Evolutionary conservation across 2,329 filamentous ascomycete species (phyloP).

Genomic region (Alternaria novae-zelandiae): DNA sequence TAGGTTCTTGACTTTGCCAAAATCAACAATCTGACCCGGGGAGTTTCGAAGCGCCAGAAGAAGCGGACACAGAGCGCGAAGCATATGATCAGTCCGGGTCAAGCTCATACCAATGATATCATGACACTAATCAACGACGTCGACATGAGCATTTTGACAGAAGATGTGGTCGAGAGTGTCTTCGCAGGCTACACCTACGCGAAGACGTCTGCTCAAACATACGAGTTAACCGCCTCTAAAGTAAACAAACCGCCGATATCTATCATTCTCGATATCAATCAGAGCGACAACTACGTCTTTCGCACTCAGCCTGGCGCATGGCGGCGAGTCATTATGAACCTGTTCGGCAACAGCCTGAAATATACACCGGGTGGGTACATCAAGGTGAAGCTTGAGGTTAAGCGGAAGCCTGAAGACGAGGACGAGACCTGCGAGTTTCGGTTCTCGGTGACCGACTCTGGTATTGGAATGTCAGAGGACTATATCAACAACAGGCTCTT

Average conservation of each 20-base stretch:
- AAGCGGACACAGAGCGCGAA: conserved; percentile 39
- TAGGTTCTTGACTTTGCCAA: conserved; percentile 51
- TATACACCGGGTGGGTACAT: conserved; percentile 48
- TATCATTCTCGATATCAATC: conserved; percentile 46
- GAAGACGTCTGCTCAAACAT: conserved; percentile 35
- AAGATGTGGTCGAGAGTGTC: conserved; percentile 48
- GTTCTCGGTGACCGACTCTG: conserved; percentile 47
- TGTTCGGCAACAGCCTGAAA: conserved; percentile 50
- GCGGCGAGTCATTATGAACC: conserved; percentile 49
- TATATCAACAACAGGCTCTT: conserved; percentile 47
- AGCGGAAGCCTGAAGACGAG: conserved; percentile 19
- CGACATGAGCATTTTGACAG: conserved; percentile 43
- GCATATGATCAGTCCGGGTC: conserved; percentile 38
- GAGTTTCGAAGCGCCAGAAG: conserved; percentile 37
- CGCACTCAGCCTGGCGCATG: conserved; percentile 48
- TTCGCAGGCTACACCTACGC: conserved; percentile 47
- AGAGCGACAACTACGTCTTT: conserved; percentile 44
- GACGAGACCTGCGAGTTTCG: conserved; percentile 39
- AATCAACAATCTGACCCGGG: conserved; percentile 46
- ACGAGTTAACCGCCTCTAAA: conserved; percentile 27
- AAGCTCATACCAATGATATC: conserved; percentile 42
- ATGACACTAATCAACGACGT: conserved; percentile 45
- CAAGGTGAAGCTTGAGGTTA: conserved; percentile 45
- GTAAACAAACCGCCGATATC: conserved; percentile 29
- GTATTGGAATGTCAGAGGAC: conserved; percentile 51